Evolutionary conservation across 1,284 basidiomycete species (phyloP).

Genomic region (Rhizoctonia solani): DNA sequence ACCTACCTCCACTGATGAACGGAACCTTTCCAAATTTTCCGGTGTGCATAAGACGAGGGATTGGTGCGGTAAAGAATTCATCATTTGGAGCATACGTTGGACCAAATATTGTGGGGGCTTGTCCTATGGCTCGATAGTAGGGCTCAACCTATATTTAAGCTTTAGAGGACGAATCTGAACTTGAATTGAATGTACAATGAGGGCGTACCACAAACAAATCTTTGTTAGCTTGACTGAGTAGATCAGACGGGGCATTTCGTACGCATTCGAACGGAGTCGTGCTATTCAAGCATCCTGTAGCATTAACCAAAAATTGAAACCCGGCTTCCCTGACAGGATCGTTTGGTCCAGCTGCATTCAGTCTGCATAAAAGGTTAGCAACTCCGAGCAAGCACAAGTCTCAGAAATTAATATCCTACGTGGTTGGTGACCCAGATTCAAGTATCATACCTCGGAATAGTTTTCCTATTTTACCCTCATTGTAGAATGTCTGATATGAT

Average conservation of each 20-base stretch:
- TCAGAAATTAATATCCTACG: background rate
- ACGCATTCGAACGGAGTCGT: background rate
- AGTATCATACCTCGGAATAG: constrained; percentile 35
- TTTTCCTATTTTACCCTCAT: constrained; percentile 25
- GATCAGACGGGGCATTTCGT: background rate
- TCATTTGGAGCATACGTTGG: background rate
- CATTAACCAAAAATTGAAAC: background rate
- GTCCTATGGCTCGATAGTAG: background rate
- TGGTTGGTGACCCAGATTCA: constrained; percentile 21
- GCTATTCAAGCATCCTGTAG: background rate
- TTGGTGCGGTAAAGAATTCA: background rate
- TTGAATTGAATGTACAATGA: background rate
- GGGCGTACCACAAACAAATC: background rate
- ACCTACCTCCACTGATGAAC: constrained; percentile 45
- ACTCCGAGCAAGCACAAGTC: background rate
- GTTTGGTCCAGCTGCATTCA: background rate
- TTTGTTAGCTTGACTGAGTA: background rate
- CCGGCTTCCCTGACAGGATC: background rate
- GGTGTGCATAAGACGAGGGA: constrained; percentile 42
- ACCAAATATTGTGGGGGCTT: constrained; percentile 10
- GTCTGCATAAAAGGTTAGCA: background rate
- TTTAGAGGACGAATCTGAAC: too few relatives aligned
- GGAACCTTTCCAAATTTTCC: constrained; percentile 45
- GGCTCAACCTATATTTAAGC: too few relatives aligned
- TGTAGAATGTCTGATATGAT: constrained; percentile 37